Evolutionary conservation across 139 green algal genomes (phyloP), one percentile per base, ranked within the genome.

Genomic region (Volvox reticuliferus): DNA sequence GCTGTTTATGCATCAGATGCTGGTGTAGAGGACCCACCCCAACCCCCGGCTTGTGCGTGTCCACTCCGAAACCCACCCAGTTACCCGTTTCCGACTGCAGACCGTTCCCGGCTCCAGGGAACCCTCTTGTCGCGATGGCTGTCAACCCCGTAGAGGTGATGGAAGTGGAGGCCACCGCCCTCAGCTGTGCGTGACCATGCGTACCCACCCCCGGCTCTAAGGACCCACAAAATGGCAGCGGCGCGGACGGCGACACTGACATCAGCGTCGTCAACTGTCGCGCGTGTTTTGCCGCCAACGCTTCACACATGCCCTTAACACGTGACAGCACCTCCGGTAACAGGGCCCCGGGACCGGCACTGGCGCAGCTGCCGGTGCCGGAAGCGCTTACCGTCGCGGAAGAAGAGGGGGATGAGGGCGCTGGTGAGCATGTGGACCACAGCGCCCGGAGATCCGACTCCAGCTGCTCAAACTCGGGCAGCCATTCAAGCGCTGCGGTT

Each of bases 271-370:
- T 75, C 28, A 90, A 30, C 6, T 22, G 50, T 1, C 22, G 20
- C 12, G 21, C 73, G 73, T 90, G 86, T 30, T 83, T 22, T n/a
- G 50, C 86, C n/a, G 69, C 86, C 18, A 90, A n/a, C n/a, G 71
- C 44, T 69, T 90, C 71, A 32, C 86, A 90, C 71, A 90, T 61
- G 18, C 21, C 50, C 73, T 63, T 71, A 32, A 90, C 86, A 0
- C 86, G 86, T 2, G 86, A 1, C 44, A 90, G 30, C 86, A 90
- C 86, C 50, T 21, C 71, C 44, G 73, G 20, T 32, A 83, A 55
- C 73, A 61, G 50, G 2, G n/a, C 26, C 67, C 9, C 44, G 44
- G 44, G 9, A 5, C 44, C 44, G 44, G 35, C 86, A 37, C 28
- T 3, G 36, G 21, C 28, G 68, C 68, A 2, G 36, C 68, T 16